Percentiles rank a stretch among this genome's conserved stretches.
phyloP scores from a whole-genome alignment of 179 eudicot genomes.

The Beta corolliflora region DNA sequence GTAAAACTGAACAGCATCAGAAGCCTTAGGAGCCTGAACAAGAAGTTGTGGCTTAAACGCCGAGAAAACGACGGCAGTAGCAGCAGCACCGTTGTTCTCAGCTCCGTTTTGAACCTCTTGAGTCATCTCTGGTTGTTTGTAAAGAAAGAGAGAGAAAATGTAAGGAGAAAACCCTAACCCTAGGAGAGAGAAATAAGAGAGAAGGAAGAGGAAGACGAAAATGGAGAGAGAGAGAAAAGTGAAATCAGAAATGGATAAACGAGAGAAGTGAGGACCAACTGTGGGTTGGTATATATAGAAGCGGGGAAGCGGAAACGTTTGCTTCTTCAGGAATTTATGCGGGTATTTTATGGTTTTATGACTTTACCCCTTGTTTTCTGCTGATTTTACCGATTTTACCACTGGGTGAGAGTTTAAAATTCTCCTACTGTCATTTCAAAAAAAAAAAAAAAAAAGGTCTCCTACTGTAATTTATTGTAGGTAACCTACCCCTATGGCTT shows the following conservation, averaged over 20 bases:
- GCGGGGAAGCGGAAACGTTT: slow-evolving; percentile 48
- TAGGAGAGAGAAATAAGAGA: slow-evolving; percentile 41
- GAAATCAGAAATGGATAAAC: slow-evolving; percentile 8
- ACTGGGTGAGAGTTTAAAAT: neutral
- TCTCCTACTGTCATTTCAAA: too few relatives aligned
- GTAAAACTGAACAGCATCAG: slow-evolving; percentile 81
- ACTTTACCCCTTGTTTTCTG: neutral
- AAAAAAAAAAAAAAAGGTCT: neutral
- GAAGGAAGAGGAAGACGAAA: slow-evolving; percentile 5
- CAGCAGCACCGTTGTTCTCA: slow-evolving; percentile 24
- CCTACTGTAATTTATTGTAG: neutral
- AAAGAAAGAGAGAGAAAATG: neutral
- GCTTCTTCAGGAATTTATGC: neutral
- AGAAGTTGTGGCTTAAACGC: slow-evolving; percentile 65
- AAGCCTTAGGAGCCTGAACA: slow-evolving; percentile 62
- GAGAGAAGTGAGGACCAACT: neutral
- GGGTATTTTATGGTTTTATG: neutral
- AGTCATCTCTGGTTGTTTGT: slow-evolving; percentile 33
- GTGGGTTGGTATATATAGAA: slow-evolving; percentile 39
- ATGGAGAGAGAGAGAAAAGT: neutral
- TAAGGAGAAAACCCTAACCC: slow-evolving; percentile 39
- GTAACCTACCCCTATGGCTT: neutral
- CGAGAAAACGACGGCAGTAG: slow-evolving; percentile 45
- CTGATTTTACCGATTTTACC: neutral
- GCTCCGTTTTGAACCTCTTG: slow-evolving; percentile 47